Conservation (phyloP, 208 protist species). For the Zelonia costaricensis region DNA sequence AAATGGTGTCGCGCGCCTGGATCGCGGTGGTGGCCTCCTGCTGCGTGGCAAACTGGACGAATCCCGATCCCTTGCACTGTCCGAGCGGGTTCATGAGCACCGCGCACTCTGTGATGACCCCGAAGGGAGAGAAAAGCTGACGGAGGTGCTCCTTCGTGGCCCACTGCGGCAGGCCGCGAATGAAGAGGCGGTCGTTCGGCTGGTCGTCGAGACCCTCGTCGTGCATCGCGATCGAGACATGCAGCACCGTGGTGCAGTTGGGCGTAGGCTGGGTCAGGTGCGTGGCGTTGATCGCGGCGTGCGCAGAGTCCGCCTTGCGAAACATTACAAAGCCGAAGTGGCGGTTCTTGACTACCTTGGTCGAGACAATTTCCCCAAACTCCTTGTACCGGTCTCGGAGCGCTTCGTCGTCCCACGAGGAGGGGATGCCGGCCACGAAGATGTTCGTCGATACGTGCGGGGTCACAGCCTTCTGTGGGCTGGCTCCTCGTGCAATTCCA, state of each 20-base stretch:
- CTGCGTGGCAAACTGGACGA: slow-evolving; percentile 81
- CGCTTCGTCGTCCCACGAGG: slow-evolving; percentile 74
- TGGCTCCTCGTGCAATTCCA: slow-evolving; percentile 16
- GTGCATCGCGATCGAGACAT: slow-evolving; percentile 91
- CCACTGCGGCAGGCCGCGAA: slow-evolving; percentile 86
- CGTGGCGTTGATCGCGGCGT: slow-evolving; percentile 83
- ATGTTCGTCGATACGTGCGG: slow-evolving; percentile 90
- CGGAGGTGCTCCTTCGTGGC: slow-evolving; percentile 84
- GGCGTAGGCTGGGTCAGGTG: slow-evolving; percentile 70
- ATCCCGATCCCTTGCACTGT: slow-evolving; percentile 92
- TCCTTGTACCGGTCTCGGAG: slow-evolving; percentile 67
- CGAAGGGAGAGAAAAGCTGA: slow-evolving; percentile 67
- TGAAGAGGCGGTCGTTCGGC: slow-evolving; percentile 87
- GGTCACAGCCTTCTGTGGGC: slow-evolving; percentile 47
- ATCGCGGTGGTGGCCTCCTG: slow-evolving; percentile 74
- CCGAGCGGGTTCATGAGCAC: slow-evolving; percentile 88
- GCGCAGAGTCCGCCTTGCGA: slow-evolving; percentile 70
- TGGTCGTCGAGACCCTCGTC: slow-evolving; percentile 89
- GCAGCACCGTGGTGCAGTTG: slow-evolving; percentile 56
- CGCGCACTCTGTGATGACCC: slow-evolving; percentile 65
- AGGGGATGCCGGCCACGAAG: slow-evolving; percentile 84
- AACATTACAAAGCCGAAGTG: slow-evolving; percentile 94
- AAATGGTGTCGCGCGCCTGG: slow-evolving; percentile 43
- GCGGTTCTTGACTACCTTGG: slow-evolving; percentile 72
- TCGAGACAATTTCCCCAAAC: slow-evolving; percentile 87